Base-by-base conservation (phyloP, 2,329 filamentous ascomycete genomes). In the Hymenoscyphus fructigenus region DNA sequence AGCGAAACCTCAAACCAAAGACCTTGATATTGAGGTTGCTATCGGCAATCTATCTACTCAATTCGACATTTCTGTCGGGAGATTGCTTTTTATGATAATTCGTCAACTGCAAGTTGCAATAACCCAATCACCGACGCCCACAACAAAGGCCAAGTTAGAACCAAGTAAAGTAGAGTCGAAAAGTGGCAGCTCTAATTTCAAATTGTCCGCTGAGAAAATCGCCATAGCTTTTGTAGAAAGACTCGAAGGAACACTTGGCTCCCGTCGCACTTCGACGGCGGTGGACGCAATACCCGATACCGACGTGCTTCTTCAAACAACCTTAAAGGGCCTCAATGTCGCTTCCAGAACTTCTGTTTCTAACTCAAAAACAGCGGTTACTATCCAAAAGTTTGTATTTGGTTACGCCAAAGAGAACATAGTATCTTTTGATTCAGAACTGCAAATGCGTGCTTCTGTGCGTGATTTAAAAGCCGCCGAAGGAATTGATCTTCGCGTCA, bases 391-490 rank as follows among this genome's bases (percentile, higher is more conserved):
- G 67, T 85, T 90, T 70, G 80, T 79, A 0, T 86, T 90, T 69
- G 87, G 87, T 0, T 89, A 90, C 72, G 80, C 82, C 1, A 80
- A 85, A 66, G 85, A 85, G 47, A 83, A 87, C 63, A 88, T 90
- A 41, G 67, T 90, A 41, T 88, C 84, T 1, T 90, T 90, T 67
- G 84, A 88, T 68, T 80, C 82, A 47, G 80, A 79, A 20, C 78
- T 82, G 41, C 83, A 85, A 57, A 83, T 88, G 82, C 83, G 82
- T 44, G 80, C 84, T 32, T 90, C 87, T 1, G 80, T 87, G 1
- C 80, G 82, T 59, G 87, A 88, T 70, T 82, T 84, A 0, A 85
- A 87, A 66, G 81, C 85, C 0, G 80, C 84, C 0, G 78, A 81
- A 5, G 86, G 86, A 0, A 79, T 85, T 26, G 87, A 90, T 70